phyloP scores from a whole-genome alignment of 2,329 filamentous ascomycete genomes.

The Cladosporium sp. region DNA sequence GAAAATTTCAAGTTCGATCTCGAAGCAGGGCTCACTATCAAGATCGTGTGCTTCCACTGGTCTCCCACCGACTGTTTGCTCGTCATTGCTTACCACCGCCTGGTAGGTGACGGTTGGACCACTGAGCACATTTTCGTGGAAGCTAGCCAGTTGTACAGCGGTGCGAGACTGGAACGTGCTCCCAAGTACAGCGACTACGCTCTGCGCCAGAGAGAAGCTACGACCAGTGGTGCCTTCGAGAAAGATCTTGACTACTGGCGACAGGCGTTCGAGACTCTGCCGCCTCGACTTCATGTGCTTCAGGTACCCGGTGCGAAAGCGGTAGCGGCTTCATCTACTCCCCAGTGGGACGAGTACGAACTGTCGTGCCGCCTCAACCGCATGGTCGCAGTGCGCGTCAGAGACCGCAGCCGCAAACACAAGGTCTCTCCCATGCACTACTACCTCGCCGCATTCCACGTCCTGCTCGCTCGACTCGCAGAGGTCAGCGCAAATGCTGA shows the following conservation, averaged over 20 bases:
- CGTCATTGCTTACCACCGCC: conserved; percentile 38
- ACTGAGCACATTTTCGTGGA: conserved; percentile 30
- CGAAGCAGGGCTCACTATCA: conserved; percentile 28
- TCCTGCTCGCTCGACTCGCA: conserved; percentile 32
- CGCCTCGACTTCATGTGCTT: neutral
- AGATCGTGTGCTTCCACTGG: conserved; percentile 25
- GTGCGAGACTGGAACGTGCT: too few species aligned
- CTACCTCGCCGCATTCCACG: conserved; percentile 38
- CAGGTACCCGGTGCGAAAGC: too few species aligned
- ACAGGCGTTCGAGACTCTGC: neutral
- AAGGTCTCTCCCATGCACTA: conserved; percentile 34
- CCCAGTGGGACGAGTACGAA: neutral
- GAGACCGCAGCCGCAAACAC: conserved; percentile 16
- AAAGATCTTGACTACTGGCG: neutral
- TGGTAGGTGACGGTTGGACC: conserved; percentile 37
- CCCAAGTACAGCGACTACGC: conserved; percentile 2
- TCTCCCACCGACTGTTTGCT: neutral
- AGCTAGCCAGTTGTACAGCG: conserved; percentile 25
- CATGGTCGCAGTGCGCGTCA: conserved; percentile 20
- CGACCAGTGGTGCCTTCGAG: neutral
- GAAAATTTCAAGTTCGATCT: conserved; percentile 26
- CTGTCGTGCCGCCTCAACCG: conserved; percentile 17
- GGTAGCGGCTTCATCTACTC: too few species aligned
- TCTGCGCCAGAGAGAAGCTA: neutral
- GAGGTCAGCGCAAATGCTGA: conserved; percentile 28